Evolutionary conservation across 2,329 filamentous ascomycete species (phyloP).

Genomic region (Pestalotiopsis fici): DNA sequence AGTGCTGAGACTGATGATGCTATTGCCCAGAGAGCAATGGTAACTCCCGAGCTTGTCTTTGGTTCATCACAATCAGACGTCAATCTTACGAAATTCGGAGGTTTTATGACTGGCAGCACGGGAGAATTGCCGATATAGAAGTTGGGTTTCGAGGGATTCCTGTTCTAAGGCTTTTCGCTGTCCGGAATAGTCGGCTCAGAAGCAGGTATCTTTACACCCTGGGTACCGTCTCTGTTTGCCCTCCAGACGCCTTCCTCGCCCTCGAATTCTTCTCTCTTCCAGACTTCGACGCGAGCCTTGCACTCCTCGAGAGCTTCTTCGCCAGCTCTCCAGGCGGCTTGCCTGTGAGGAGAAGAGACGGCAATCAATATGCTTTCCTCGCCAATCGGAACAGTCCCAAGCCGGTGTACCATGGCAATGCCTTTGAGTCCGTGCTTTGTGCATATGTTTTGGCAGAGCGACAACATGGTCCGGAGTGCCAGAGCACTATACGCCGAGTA

Average conservation of each 20-base stretch:
- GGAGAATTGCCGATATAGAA: no score
- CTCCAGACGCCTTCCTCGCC: conserved; percentile 81
- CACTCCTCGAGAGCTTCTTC: conserved; percentile 88
- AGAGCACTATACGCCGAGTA: conserved; percentile 75
- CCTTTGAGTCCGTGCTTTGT: conserved; percentile 67
- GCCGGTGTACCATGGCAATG: conserved; percentile 79
- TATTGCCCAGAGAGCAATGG: no score
- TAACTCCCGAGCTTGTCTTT: no score
- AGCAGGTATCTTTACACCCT: conserved; percentile 48
- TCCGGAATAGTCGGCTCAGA: conserved; percentile 7
- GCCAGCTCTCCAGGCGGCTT: conserved; percentile 82
- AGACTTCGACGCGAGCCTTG: conserved; percentile 88
- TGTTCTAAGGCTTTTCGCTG: neutral
- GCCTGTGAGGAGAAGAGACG: conserved; percentile 79
- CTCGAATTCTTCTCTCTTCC: conserved; percentile 90
- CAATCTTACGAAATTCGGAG: no score
- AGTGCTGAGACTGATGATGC: no score
- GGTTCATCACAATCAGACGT: no score
- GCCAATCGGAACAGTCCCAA: conserved; percentile 84
- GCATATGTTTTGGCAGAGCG: conserved; percentile 60
- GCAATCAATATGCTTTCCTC: conserved; percentile 93
- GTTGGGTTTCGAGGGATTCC: no score
- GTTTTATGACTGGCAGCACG: no score
- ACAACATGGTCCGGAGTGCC: conserved; percentile 68
- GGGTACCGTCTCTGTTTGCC: conserved; percentile 76